These are phyloP conservation scores for Raddia guianensis DNA, from an alignment of 176 grass and related monocot genomes.

Conservation along the genomic window DNA sequence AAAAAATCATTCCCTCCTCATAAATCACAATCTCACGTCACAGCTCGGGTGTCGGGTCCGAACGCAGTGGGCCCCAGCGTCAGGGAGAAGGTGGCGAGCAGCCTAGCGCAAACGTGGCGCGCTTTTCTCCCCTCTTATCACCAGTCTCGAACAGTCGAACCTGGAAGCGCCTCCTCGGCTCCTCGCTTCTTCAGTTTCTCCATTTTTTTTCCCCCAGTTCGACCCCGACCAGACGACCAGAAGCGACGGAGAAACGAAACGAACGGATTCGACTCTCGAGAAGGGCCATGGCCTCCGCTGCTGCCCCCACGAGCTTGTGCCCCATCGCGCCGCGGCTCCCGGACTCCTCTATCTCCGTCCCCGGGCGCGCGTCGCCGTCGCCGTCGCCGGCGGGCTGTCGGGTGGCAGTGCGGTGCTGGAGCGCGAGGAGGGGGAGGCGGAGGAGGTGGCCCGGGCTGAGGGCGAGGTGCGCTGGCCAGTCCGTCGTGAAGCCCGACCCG, in stretches of 20 bases:
- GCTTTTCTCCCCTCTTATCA: slow-evolving; percentile 34
- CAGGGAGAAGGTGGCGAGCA: neutral
- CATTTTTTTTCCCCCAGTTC: neutral
- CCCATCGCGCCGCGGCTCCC: slow-evolving; percentile 23
- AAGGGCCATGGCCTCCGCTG: slow-evolving; percentile 28
- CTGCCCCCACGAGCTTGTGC: slow-evolving; percentile 29
- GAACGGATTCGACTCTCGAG: neutral
- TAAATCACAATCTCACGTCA: too few relatives aligned
- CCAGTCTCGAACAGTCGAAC: slow-evolving; percentile 1
- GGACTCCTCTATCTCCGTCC: neutral
- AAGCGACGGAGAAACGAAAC: neutral
- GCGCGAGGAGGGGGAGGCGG: slow-evolving; percentile 30
- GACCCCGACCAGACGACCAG: neutral
- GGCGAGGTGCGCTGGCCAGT: slow-evolving; percentile 31
- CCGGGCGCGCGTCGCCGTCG: slow-evolving; percentile 12
- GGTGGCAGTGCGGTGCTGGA: slow-evolving; percentile 38
- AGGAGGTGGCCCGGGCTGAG: slow-evolving; percentile 42
- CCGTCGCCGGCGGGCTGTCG: neutral
- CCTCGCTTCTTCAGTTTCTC: neutral
- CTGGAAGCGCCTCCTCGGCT: slow-evolving; percentile 20
- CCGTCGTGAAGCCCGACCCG: slow-evolving; percentile 32
- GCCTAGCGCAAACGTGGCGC: slow-evolving; percentile 25
- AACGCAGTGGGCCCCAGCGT: neutral
- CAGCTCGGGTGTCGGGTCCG: too few relatives aligned
- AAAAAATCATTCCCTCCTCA: too few relatives aligned